phyloP scores from a whole-genome alignment of 345 rosid genomes.

The Lepidium aucheri region DNA sequence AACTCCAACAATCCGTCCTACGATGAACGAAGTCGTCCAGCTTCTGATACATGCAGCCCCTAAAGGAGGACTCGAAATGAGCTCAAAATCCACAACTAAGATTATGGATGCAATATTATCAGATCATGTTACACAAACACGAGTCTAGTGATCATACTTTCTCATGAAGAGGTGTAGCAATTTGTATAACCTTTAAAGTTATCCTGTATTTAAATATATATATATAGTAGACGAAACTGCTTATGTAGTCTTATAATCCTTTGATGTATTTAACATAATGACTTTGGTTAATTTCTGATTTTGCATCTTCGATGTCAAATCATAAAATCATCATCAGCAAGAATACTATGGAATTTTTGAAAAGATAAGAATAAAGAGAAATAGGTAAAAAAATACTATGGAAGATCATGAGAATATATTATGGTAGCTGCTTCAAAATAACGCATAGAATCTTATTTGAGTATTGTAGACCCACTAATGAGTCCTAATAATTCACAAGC shows the following conservation, averaged over 20 bases:
- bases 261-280: neutral
- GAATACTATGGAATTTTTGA: neutral
- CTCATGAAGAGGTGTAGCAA: slow-evolving; percentile 6
- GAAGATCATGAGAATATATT: neutral
- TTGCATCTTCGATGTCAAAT: neutral
- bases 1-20: slow-evolving; percentile 61
- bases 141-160: slow-evolving; percentile 9
- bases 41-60: slow-evolving; percentile 63
- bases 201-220: neutral
- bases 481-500: slow-evolving; percentile 31
- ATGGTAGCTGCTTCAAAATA: slow-evolving; percentile 39
- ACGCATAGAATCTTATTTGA: slow-evolving; percentile 38
- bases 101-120: slow-evolving; percentile 37
- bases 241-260: neutral
- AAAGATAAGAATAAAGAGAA: neutral
- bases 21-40: slow-evolving; percentile 87
- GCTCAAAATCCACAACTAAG: slow-evolving; percentile 38
- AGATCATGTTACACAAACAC: slow-evolving; percentile 13
- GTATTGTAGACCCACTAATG: slow-evolving; percentile 28
- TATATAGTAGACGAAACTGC: neutral
- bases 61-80: slow-evolving; percentile 30
- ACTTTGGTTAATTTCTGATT: neutral
- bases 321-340: neutral
- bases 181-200: neutral
- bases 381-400: neutral